Conservation (phyloP, 228 moss, liverwort and hornwort genomes). For the Sphagnum magellanicum region DNA sequence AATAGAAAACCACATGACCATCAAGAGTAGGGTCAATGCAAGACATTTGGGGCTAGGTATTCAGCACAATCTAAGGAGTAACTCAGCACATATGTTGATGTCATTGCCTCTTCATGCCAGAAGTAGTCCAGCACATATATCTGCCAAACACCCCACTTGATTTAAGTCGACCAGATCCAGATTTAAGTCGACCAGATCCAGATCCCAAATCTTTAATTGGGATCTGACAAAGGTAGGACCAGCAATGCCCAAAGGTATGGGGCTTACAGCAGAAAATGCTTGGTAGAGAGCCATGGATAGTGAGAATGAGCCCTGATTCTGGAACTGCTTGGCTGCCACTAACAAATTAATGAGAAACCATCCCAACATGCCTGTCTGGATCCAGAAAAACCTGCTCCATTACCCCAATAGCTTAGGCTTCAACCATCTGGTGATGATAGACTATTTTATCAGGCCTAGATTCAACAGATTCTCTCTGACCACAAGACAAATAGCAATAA, state of each 20-base stretch:
- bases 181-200: conserved; percentile 2
- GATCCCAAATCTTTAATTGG: too few relatives aligned
- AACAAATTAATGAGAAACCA: conserved; percentile 90
- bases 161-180: conserved; percentile 1
- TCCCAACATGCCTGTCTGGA: conserved; percentile 93
- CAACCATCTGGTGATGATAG: too few relatives aligned
- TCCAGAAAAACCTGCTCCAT: conserved; percentile 83
- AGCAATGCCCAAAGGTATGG: background rate
- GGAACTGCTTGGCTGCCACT: conserved; percentile 74
- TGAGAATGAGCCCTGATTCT: conserved; percentile 57
- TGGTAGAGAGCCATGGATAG: conserved; percentile 82
- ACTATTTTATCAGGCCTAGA: too few relatives aligned
- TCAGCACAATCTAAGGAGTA: conserved; percentile 97
- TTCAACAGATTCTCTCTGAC: too few relatives aligned
- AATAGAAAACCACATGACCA: too few relatives aligned
- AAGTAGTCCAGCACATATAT: conserved; percentile 93
- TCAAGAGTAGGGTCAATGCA: background rate
- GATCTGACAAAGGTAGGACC: too few relatives aligned
- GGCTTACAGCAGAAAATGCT: conserved; percentile 51
- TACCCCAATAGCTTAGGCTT: background rate
- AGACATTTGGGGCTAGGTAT: conserved; percentile 46
- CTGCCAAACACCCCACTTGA: conserved; percentile 22
- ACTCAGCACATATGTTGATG: conserved; percentile 88
- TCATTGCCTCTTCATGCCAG: conserved; percentile 97
- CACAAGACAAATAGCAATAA: too few relatives aligned